Evolutionary conservation across 73 alveolate genomes (phyloP).

Genomic region (Paramecium tetraurelia): DNA sequence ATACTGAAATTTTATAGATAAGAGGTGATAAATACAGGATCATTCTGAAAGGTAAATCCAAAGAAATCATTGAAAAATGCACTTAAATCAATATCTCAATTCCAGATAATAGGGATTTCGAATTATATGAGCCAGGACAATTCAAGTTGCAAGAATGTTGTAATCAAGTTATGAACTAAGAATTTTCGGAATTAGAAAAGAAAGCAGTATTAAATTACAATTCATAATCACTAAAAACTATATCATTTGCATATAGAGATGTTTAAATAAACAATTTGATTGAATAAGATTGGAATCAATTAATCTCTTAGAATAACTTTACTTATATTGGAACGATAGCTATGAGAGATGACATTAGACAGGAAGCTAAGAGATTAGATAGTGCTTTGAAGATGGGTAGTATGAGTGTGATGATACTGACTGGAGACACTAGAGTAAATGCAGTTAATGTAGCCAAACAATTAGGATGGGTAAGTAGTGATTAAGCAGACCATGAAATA

Average conservation of each 20-base stretch:
- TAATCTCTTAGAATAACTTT: not conserved
- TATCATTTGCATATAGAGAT: constrained; percentile 35
- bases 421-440: constrained; percentile 45
- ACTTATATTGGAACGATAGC: constrained; percentile 19
- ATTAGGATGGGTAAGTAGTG: constrained; percentile 23
- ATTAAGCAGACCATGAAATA: constrained; percentile 33
- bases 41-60: not conserved
- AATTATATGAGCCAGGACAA: not conserved
- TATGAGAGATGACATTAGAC: constrained; percentile 29
- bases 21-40: constrained; percentile 24
- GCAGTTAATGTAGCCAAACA: constrained; percentile 26
- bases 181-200: not conserved
- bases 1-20: not conserved
- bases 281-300: not conserved
- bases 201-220: not conserved
- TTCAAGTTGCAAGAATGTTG: not conserved
- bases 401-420: not conserved
- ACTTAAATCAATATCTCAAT: not conserved
- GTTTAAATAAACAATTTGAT: not conserved
- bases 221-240: constrained; percentile 10
- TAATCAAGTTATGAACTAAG: not conserved
- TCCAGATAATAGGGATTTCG: not conserved
- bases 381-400: not conserved
- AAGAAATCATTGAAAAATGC: constrained; percentile 3
- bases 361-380: constrained; percentile 30